These are phyloP conservation scores for Tuber umbilicatum DNA, from an alignment of 495 filamentous ascomycete genomes.

Conservation along the genomic window DNA sequence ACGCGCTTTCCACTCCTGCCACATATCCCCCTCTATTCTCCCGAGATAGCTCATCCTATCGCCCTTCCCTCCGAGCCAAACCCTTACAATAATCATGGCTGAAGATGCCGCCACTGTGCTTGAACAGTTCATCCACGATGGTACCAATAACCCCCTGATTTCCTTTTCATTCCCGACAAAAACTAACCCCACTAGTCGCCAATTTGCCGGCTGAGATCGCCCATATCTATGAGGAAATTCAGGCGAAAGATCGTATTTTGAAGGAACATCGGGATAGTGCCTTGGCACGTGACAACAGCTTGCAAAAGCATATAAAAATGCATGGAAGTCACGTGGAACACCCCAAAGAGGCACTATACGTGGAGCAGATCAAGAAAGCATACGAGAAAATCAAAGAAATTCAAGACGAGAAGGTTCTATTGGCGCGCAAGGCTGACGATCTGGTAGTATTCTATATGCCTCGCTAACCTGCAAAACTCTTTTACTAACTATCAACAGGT, in stretches of 20 bases:
- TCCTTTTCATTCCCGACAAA: background rate
- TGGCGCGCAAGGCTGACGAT: conserved; percentile 68
- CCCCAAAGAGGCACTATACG: conserved; percentile 74
- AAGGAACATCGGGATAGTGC: conserved; percentile 66
- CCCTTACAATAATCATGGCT: conserved; percentile 33
- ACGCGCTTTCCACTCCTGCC: background rate
- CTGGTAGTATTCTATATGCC: conserved; percentile 46
- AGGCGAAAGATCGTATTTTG: conserved; percentile 76
- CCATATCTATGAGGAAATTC: conserved; percentile 89
- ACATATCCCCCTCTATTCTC: background rate
- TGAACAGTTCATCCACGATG: conserved; percentile 85
- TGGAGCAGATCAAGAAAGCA: conserved; percentile 62
- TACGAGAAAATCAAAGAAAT: conserved; percentile 64
- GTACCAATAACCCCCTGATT: conserved; percentile 38
- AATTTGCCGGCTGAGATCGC: conserved; percentile 88
- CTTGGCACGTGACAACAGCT: conserved; percentile 66
- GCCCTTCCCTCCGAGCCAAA: background rate
- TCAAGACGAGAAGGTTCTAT: conserved; percentile 77
- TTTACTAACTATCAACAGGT: conserved; percentile 44
- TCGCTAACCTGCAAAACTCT: background rate
- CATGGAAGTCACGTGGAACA: conserved; percentile 76
- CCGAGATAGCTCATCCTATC: background rate
- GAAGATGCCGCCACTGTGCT: conserved; percentile 85
- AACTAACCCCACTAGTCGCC: conserved; percentile 51
- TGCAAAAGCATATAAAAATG: conserved; percentile 84